Base-by-base conservation (phyloP, 192 early-diverging fungal genomes). In the Pilobolus umbonatus region DNA sequence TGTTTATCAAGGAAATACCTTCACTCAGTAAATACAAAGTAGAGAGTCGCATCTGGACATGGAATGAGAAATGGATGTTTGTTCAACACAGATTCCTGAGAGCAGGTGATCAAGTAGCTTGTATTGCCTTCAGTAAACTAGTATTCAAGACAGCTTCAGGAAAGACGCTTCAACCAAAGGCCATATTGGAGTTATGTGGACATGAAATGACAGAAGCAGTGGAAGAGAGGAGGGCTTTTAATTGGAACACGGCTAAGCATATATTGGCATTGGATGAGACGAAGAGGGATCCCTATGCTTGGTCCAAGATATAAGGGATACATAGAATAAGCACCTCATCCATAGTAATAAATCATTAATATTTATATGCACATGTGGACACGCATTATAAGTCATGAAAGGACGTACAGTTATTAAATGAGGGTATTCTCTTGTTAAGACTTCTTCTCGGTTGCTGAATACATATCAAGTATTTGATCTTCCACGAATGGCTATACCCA, bases 21-120 rank as follows among this genome's bases (percentile, higher is more conserved):
- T 61, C 72, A 12, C 69, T 81, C 22, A 61, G 56, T 44, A 64
- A 72, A 35, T 81, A 76, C 22, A 76, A 68, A 0, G 64, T 81
- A 36, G 65, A 77, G 19, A 70, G 55, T 17, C 72, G 79, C 12
- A 52, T 81, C 46, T 74, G 69, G 46, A 69, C 74, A 11, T 81
- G 79, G 79, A 68, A 70, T 29, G 67, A 76, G 21, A 81, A 81
- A 56, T 81, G 79, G 79, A 58, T 79, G 24, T 61, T 72, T 6
- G 55, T 79, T 22, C 57, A 76, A 28, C 71, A 71, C 17, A 60
- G 76, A 26, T 69, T 69, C 58, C 45, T 69, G 4, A 31, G 45
- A 0, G 38, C 15, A 1, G 29, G 21, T n/a, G n/a, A 49, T 5
- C 11, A 0, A 9, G 44, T 63, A 2, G 60, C 61, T 6, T 64